These are phyloP conservation scores for Zhuliangozyma parablackwelliae DNA, from an alignment of 1,139 yeast species.

Conservation along the genomic window DNA sequence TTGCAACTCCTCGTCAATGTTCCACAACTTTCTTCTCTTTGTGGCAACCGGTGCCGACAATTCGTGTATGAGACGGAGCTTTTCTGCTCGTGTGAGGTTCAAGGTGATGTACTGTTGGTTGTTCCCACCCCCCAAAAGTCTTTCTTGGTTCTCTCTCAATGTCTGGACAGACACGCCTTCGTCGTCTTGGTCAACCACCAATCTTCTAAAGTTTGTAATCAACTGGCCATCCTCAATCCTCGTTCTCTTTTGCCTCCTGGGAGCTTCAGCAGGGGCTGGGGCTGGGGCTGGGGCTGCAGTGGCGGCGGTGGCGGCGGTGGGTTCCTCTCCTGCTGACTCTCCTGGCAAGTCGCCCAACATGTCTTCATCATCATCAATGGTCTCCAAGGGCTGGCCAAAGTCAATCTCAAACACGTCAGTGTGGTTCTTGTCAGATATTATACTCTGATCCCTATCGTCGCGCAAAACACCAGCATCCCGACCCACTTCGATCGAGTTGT, in stretches of 20 bases:
- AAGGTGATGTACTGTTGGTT: slow-evolving; percentile 19
- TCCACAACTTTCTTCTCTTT: slow-evolving; percentile 31
- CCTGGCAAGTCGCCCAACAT: slow-evolving; percentile 7
- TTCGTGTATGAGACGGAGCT: slow-evolving; percentile 32
- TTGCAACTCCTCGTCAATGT: slow-evolving; percentile 29
- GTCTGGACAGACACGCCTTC: slow-evolving; percentile 36
- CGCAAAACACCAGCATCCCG: slow-evolving; percentile 30
- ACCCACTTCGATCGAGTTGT: slow-evolving; percentile 46
- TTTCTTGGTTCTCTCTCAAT: slow-evolving; percentile 28
- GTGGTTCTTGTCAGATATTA: slow-evolving; percentile 21
- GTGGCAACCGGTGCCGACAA: slow-evolving; percentile 26
- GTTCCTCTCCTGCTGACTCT: slow-evolving; percentile 16
- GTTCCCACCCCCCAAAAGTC: slow-evolving; percentile 11
- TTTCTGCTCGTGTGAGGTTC: slow-evolving; percentile 28
- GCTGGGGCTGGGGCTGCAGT: slow-evolving; percentile 12
- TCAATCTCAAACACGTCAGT: slow-evolving; percentile 19
- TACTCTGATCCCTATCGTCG: slow-evolving; percentile 14
- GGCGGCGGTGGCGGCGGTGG: slow-evolving; percentile 3
- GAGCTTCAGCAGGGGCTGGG: slow-evolving; percentile 5
- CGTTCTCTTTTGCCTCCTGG: slow-evolving; percentile 20
- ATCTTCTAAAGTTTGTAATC: slow-evolving; percentile 36
- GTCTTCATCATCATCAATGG: slow-evolving; percentile 18
- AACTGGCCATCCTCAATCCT: slow-evolving; percentile 38
- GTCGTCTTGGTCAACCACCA: slow-evolving; percentile 30
- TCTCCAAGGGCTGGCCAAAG: slow-evolving; percentile 29